phyloP scores from a whole-genome alignment of 1,284 basidiomycete genomes.

The Ustilago cynodontis region DNA sequence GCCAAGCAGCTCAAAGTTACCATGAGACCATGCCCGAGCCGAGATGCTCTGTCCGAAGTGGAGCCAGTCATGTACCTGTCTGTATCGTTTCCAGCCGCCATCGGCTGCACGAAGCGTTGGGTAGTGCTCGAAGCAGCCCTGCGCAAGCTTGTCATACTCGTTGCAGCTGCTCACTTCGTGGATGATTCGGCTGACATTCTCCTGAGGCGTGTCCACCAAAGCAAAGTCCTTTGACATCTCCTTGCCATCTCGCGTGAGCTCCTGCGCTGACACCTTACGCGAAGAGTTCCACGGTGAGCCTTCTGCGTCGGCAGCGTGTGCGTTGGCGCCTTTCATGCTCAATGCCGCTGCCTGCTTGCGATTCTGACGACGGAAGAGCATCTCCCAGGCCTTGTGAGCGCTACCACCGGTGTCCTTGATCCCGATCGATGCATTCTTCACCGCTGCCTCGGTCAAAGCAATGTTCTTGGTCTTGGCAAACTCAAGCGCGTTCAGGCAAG shows the following conservation, averaged over 20 bases:
- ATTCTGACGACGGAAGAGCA: constrained; percentile 63
- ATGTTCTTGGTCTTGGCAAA: constrained; percentile 81
- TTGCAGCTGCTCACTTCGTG: constrained; percentile 82
- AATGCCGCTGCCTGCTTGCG: constrained; percentile 39
- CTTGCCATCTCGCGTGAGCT: constrained; percentile 18
- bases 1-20: constrained; percentile 60
- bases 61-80: constrained; percentile 87
- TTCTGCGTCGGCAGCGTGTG: constrained; percentile 19
- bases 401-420: constrained; percentile 67
- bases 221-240: constrained; percentile 36
- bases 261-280: constrained; percentile 24
- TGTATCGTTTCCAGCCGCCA: constrained; percentile 81
- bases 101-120: constrained; percentile 80
- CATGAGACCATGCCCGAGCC: constrained; percentile 55
- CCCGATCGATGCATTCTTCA: constrained; percentile 55
- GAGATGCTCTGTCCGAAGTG: constrained; percentile 76
- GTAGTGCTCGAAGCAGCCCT: constrained; percentile 95
- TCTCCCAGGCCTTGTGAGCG: constrained; percentile 62
- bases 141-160: constrained; percentile 84
- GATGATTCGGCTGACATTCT: constrained; percentile 72
- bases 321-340: constrained; percentile 44
- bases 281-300: constrained; percentile 47
- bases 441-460: constrained; percentile 52
- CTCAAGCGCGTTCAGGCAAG: constrained; percentile 95
- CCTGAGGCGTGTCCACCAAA: constrained; percentile 42